Evolutionary conservation across 176 grass and related monocot species (phyloP).

Genomic region (Chloris gayana): DNA sequence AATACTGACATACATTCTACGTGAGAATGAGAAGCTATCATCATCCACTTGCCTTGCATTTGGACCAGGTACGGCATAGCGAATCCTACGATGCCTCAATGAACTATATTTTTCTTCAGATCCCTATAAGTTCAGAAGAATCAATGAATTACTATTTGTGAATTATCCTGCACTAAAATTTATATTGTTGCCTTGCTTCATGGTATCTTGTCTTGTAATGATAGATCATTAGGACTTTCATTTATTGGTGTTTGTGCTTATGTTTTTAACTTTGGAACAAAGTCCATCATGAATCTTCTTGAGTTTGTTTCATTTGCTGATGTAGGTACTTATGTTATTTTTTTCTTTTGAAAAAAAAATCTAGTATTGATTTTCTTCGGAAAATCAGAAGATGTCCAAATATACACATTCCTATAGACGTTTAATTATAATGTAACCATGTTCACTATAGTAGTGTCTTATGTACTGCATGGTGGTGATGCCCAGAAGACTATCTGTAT

Average conservation of each 20-base stretch:
- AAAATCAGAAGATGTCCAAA: not conserved
- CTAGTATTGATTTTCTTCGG: not conserved
- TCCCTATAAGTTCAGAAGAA: conserved; percentile 16
- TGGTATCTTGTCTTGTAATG: conserved; percentile 11
- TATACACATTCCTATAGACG: not conserved
- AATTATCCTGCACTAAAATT: conserved; percentile 10
- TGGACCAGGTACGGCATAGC: conserved; percentile 66
- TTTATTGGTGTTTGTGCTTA: not conserved
- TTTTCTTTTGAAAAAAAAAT: not conserved
- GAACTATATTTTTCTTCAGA: conserved; percentile 16
- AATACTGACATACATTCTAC: conserved; percentile 90
- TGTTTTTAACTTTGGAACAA: no score
- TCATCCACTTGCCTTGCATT: conserved; percentile 87
- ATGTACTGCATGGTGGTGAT: not conserved
- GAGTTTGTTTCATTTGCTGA: not conserved
- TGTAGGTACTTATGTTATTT: not conserved
- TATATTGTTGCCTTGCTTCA: conserved; percentile 8
- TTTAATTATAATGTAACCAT: not conserved
- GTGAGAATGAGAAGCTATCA: conserved; percentile 71
- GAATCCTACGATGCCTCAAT: not conserved
- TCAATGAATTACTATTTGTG: not conserved
- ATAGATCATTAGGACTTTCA: conserved; percentile 3
- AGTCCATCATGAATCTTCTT: not conserved
- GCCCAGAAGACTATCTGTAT: not conserved
- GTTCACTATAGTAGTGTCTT: not conserved